A percentile compares a stretch with the other conserved stretches of the same genome.
Conservation (phyloP, 1,139 yeast genomes). For the Taiozyma sp. region DNA sequence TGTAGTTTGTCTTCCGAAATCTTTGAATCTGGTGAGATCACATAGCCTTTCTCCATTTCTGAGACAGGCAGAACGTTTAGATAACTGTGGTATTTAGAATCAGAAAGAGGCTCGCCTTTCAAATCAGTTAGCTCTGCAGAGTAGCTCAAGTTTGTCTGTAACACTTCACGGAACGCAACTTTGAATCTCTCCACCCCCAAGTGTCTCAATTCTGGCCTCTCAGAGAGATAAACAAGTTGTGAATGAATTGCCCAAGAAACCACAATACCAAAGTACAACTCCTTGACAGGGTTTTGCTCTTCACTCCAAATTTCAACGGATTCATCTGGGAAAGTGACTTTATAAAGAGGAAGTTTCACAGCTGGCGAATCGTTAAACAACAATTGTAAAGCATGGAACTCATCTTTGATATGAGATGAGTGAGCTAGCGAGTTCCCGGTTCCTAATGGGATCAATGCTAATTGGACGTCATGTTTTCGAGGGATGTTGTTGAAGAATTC, state of each 20-base stretch:
- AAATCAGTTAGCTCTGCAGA: slow-evolving; percentile 33
- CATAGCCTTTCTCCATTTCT: slow-evolving; percentile 61
- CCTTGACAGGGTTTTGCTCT: slow-evolving; percentile 6
- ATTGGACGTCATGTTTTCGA: slow-evolving; percentile 21
- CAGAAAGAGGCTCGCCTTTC: slow-evolving; percentile 5
- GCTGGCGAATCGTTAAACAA: slow-evolving; percentile 29
- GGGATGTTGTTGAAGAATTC: slow-evolving; percentile 62
- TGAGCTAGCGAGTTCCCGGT: slow-evolving; percentile 80
- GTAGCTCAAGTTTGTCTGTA: slow-evolving; percentile 45
- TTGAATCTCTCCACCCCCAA: slow-evolving; percentile 64
- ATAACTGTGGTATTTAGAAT: slow-evolving; percentile 30
- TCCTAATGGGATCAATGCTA: slow-evolving; percentile 69
- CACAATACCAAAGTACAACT: slow-evolving; percentile 55
- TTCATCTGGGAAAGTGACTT: slow-evolving; percentile 47
- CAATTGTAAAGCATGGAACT: slow-evolving; percentile 37
- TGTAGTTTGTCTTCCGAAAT: slow-evolving; percentile 46
- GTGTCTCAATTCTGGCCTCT: slow-evolving; percentile 57
- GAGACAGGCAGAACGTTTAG: slow-evolving; percentile 58
- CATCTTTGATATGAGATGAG: slow-evolving; percentile 45
- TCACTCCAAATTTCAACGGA: slow-evolving; percentile 22
- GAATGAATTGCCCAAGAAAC: slow-evolving; percentile 87
- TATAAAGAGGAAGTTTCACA: slow-evolving; percentile 47
- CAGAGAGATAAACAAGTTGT: slow-evolving; percentile 73
- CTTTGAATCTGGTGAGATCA: slow-evolving; percentile 66
- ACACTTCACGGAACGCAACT: slow-evolving; percentile 56